These are phyloP conservation scores for Phyllosticta citrichinensis DNA, from an alignment of 2,329 filamentous ascomycete species.

Conservation along the genomic window DNA sequence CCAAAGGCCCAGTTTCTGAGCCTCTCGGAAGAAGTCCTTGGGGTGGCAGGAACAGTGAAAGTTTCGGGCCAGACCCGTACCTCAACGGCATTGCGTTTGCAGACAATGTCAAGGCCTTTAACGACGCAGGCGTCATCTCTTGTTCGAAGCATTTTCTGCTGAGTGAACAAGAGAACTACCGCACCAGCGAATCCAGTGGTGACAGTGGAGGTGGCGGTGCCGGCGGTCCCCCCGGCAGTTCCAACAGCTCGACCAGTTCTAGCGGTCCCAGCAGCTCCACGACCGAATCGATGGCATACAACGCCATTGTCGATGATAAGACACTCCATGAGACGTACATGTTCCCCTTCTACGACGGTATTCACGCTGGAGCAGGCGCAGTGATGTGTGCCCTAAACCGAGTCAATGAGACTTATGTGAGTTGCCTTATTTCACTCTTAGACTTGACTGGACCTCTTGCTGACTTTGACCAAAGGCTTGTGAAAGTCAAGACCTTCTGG, in stretches of 20 bases:
- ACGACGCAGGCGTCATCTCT: constrained; percentile 53
- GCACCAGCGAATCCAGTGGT: constrained; percentile 54
- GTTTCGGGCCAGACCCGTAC: constrained; percentile 3
- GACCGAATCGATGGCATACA: constrained; percentile 50
- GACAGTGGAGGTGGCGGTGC: constrained; percentile 20
- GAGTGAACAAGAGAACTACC: constrained; percentile 45
- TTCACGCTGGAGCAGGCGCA: constrained; percentile 62
- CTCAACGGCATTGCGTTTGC: constrained; percentile 8
- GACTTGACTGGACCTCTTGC: too few species aligned
- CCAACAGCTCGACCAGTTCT: background rate
- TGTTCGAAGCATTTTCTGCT: constrained; percentile 50
- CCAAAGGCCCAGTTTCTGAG: constrained; percentile 7
- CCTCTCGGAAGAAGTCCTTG: constrained; percentile 7
- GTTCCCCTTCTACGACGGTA: constrained; percentile 69
- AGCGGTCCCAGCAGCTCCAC: background rate
- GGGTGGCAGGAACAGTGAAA: constrained; percentile 8
- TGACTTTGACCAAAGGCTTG: constrained; percentile 17
- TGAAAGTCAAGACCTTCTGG: constrained; percentile 35
- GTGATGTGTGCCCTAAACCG: constrained; percentile 66
- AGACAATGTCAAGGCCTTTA: constrained; percentile 1
- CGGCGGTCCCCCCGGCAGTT: background rate
- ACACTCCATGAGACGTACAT: constrained; percentile 64
- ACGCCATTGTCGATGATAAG: constrained; percentile 62
- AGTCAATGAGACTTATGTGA: constrained; percentile 31
- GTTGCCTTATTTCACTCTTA: too few species aligned